Base-by-base conservation (phyloP, 768 basidiomycete genomes). In the Fibroporia radiculosa region DNA sequence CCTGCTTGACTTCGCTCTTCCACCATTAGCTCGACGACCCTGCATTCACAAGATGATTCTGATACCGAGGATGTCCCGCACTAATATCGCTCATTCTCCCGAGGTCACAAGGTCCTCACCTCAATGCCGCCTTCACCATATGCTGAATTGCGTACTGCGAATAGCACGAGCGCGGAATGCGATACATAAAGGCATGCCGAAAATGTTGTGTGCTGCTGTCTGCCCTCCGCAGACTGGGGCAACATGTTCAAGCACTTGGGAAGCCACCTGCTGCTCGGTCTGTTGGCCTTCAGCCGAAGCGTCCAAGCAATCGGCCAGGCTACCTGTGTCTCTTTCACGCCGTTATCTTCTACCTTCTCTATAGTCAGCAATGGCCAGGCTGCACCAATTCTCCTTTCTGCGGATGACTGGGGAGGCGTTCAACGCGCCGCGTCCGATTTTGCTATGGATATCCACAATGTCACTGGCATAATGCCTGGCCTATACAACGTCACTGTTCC, bases 371-470 rank as follows among this genome's bases (percentile, higher is more conserved):
- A 66, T 33, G 63, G 68, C 40, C 62, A 63, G 23, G 77, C 72
- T 1, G 65, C 74, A 1, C 73, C 74, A 2, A 65, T 80, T 18
- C 60, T 77, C 32, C 62, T 74, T 31, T 72, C 76, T 11, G 49
- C 66, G 0, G 77, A 78, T 40, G 80, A 83, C 39, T 82, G 77
- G 75, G 72, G 75, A 13, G 77, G 77, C 31, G 78, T 83, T 1
- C 78, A 78, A 40, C 67, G 75, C 25, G 80, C 78, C 2, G 80
- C 77, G 3, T 52, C 66, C 5, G 75, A 79, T 53, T 83, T 86
- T 54, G 76, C 68, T 1, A 56, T 67, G 14, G 83, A 86, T 58
- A 76, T 87, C 27, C 59, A 75, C 45, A 66, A 68, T 31, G 80
- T 85, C 29, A 80, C 81, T 0, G 74, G 75, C 6, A 60, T 68